phyloP scores from a whole-genome alignment of 2,329 filamentous ascomycete species.

The Mycosphaerella sp. region DNA sequence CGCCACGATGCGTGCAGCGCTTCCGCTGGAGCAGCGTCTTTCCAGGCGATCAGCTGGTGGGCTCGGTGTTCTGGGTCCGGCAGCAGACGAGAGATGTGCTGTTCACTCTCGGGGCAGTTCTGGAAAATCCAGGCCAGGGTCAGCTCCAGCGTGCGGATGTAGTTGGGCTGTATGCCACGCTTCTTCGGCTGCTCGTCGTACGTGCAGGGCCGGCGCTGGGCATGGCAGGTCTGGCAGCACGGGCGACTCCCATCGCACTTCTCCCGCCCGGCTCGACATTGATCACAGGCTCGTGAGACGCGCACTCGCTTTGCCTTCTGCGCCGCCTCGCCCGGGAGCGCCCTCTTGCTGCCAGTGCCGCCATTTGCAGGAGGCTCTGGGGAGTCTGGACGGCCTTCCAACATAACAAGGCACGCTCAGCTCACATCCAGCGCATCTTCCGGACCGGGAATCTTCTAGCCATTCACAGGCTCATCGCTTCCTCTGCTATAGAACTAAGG shows the following conservation, averaged over 20 bases:
- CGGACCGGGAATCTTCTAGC: neutral
- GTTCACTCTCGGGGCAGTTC: conserved; percentile 47
- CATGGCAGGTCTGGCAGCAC: conserved; percentile 59
- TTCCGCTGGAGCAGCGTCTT: conserved; percentile 49
- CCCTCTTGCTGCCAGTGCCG: conserved; percentile 16
- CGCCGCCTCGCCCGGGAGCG: conserved; percentile 19
- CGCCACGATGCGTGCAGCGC: conserved; percentile 58
- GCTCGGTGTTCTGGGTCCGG: conserved; percentile 39
- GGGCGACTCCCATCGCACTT: conserved; percentile 67
- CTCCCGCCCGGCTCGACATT: conserved; percentile 45
- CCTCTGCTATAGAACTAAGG: too few relatives aligned
- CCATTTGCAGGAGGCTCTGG: conserved; percentile 10
- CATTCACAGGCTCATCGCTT: too few relatives aligned
- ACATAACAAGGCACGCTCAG: conserved; percentile 16
- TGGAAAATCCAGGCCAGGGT: conserved; percentile 62
- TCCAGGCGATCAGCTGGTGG: conserved; percentile 47
- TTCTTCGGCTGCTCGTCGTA: conserved; percentile 71
- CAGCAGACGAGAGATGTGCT: conserved; percentile 49
- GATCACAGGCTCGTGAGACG: conserved; percentile 38
- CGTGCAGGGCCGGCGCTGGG: conserved; percentile 59
- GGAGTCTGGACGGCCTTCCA: conserved; percentile 6
- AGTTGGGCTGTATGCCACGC: conserved; percentile 72
- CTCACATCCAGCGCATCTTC: conserved; percentile 9
- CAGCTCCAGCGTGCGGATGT: conserved; percentile 67
- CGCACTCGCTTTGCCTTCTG: conserved; percentile 47